A percentile compares a stretch with the other conserved stretches of the same genome.
Conservation (phyloP, 768 basidiomycete genomes). For the Phylloporus arenicola region DNA sequence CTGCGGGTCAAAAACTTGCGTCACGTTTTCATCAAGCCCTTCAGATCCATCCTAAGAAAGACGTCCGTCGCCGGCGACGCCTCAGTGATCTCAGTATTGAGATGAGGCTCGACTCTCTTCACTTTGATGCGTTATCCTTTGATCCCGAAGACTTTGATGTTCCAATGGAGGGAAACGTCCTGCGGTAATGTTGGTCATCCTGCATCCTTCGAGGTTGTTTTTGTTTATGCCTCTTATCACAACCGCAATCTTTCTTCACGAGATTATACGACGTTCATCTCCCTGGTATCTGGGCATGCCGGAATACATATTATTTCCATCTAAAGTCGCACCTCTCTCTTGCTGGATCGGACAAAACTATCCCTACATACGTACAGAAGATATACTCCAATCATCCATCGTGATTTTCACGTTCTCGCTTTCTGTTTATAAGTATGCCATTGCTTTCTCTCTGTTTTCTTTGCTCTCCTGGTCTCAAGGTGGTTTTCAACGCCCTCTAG, state of each 20-base stretch:
- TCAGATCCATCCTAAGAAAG: not conserved
- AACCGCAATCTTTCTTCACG: not conserved
- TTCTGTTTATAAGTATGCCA: constrained; percentile 8
- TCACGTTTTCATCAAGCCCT: constrained; percentile 4
- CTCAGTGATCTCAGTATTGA: constrained; percentile 47
- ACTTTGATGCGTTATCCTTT: constrained; percentile 67
- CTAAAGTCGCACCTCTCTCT: not conserved
- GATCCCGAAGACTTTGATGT: constrained; percentile 52
- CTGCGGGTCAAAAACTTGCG: constrained; percentile 13
- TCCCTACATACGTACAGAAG: constrained; percentile 5
- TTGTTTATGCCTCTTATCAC: not conserved
- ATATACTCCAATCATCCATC: constrained; percentile 4
- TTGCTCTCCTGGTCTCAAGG: constrained; percentile 5
- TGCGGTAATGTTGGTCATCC: constrained; percentile 11
- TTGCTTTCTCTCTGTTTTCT: constrained; percentile 12
- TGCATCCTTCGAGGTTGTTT: not conserved
- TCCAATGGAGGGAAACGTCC: constrained; percentile 14
- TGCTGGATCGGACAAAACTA: constrained; percentile 4
- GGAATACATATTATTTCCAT: not conserved
- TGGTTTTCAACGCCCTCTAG: constrained; percentile 4
- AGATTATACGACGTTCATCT: constrained; percentile 8
- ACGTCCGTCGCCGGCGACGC: constrained; percentile 5
- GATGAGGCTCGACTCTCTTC: constrained; percentile 66
- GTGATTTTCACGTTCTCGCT: constrained; percentile 10
- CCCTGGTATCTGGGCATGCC: not conserved